Percentiles rank a stretch among this genome's conserved stretches.
Conservation (phyloP, 192 early-diverging fungal genomes). For the Geranomyces variabilis region DNA sequence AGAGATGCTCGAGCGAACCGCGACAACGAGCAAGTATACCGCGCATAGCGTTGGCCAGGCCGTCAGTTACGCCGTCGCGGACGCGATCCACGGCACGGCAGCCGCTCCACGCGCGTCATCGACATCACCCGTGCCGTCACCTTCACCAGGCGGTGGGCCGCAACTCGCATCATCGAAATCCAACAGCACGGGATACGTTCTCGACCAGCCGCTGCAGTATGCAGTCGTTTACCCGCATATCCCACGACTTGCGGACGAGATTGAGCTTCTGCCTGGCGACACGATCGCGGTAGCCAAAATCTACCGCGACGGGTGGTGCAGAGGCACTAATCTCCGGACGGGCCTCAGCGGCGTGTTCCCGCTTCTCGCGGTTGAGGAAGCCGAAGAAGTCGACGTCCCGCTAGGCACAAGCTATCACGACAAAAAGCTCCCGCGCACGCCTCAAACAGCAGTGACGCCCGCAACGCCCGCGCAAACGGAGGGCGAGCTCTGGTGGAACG, state of each 20-base stretch:
- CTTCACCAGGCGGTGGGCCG: neutral
- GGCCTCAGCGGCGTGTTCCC: slow-evolving; percentile 29
- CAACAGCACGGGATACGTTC: slow-evolving; percentile 8
- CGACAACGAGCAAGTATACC: neutral
- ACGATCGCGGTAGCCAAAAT: slow-evolving; percentile 26
- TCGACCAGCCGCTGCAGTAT: slow-evolving; percentile 21
- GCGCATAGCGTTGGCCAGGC: slow-evolving; percentile 1
- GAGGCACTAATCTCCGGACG: slow-evolving; percentile 30
- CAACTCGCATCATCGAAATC: too few relatives aligned
- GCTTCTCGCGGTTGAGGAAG: slow-evolving; percentile 34
- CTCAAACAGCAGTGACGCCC: neutral
- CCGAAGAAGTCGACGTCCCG: slow-evolving; percentile 2
- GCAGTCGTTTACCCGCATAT: slow-evolving; percentile 35
- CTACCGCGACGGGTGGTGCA: slow-evolving; percentile 38
- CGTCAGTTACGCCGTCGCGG: neutral
- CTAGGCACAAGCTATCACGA: too few relatives aligned
- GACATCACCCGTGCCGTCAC: slow-evolving; percentile 2
- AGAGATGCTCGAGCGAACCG: neutral
- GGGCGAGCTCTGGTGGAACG: slow-evolving; percentile 5
- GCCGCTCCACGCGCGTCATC: neutral
- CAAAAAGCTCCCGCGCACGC: neutral
- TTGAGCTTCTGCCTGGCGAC: slow-evolving; percentile 34
- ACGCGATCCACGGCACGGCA: neutral
- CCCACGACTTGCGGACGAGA: slow-evolving; percentile 28
- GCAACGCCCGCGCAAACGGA: neutral